These are phyloP conservation scores for Plasmodiophora brassicae DNA, from an alignment of 208 protist genomes.

Conservation along the genomic window DNA sequence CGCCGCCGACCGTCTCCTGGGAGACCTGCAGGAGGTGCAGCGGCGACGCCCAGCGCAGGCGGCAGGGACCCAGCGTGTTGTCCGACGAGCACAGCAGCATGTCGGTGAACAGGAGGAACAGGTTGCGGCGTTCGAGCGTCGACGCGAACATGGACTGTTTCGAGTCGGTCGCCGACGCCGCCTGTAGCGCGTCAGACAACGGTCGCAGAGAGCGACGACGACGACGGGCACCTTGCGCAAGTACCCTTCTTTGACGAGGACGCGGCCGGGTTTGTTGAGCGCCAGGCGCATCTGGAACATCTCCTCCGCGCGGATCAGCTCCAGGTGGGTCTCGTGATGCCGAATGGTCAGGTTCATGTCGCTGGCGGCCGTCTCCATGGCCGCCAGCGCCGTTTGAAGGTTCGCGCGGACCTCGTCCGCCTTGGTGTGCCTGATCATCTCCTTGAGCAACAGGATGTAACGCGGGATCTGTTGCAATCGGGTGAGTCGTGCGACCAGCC, in stretches of 20 bases:
- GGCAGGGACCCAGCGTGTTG: neutral
- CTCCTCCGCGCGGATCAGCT: neutral
- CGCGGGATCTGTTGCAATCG: neutral
- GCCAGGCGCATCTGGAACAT: neutral
- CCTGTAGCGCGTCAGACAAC: too few species aligned
- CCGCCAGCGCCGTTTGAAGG: neutral
- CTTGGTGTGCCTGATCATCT: neutral
- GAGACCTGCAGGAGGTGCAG: neutral
- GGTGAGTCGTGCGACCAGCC: neutral
- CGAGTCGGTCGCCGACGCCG: too few species aligned
- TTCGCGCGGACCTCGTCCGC: neutral
- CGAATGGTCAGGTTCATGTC: constrained; percentile 3
- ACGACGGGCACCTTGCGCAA: neutral
- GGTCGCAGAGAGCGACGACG: too few species aligned
- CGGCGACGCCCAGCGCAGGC: neutral
- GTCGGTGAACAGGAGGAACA: neutral
- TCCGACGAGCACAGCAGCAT: constrained; percentile 8
- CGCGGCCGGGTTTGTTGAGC: neutral
- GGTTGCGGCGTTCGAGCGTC: neutral
- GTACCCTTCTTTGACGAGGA: neutral
- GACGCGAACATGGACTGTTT: neutral
- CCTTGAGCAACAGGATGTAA: constrained; percentile 22
- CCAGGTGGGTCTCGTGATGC: neutral
- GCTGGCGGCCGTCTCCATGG: neutral
- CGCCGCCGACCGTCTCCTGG: neutral